phyloP scores from a whole-genome alignment of 169 alveolate genomes.

The Plasmodium cynomolgi region DNA sequence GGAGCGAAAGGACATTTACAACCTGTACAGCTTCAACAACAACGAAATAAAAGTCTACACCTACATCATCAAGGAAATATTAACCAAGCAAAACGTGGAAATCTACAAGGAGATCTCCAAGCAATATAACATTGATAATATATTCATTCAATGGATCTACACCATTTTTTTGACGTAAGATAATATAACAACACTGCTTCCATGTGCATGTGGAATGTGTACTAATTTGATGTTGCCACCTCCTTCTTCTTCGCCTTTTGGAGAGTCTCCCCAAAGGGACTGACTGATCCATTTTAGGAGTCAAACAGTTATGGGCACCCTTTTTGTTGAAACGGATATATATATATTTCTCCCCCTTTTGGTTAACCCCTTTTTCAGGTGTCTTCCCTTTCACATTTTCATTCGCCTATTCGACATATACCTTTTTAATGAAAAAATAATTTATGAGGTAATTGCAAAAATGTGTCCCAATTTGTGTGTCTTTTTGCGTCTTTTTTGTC shows the following conservation, averaged over 20 bases:
- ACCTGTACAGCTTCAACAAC: slow-evolving; percentile 67
- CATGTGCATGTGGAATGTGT: neutral
- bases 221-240: neutral
- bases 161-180: slow-evolving; percentile 70
- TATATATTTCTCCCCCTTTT: neutral
- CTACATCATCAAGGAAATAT: slow-evolving; percentile 50
- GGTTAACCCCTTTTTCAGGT: slow-evolving; percentile 25
- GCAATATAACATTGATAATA: slow-evolving; percentile 67
- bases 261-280: neutral
- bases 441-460: slow-evolving; percentile 48
- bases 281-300: neutral
- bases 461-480: neutral
- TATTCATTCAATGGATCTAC: slow-evolving; percentile 70
- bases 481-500: neutral
- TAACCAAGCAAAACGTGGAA: slow-evolving; percentile 49
- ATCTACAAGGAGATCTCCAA: slow-evolving; percentile 57
- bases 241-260: neutral
- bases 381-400: slow-evolving; percentile 58
- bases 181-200: neutral
- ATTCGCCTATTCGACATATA: slow-evolving; percentile 68
- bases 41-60: slow-evolving; percentile 52
- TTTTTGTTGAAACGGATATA: neutral
- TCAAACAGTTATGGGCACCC: neutral
- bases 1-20: slow-evolving; percentile 53
- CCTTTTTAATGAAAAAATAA: slow-evolving; percentile 61